Evolutionary conservation across 208 protist genomes (phyloP), one percentile per base, ranked within the genome.

Genomic region (Leishmania aethiopica): DNA sequence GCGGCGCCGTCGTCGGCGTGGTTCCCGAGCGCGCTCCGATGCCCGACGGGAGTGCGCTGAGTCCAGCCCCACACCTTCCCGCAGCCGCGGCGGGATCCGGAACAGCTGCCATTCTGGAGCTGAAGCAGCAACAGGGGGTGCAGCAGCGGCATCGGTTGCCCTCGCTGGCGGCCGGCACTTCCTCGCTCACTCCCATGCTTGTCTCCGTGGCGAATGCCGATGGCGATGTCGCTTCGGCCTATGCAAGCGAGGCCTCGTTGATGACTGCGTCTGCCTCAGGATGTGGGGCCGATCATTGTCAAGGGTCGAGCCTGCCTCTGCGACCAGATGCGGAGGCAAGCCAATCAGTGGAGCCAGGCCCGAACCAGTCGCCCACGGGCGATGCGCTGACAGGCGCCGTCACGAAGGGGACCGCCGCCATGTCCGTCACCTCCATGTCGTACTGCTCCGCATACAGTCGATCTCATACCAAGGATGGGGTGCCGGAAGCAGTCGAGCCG

Each of bases 51-150:
- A 10, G 19, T 32, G 55, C 11, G n/a, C 25, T 8, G 45, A 45
- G 32, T 55, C 45, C 28, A 49, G n/a, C 77, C 1, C 82, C 82
- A 45, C 86, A 81, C 55, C 81, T 64, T 17, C 81, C 86, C 6
- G 37, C 80, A 47, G 55, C 82, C 22, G 89, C 80, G 19, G 87
- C 87, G 1, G 85, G 89, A 7, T 89, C 89, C 17, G 87, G 82
- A 17, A 83, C 75, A 1, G 83, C 87, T 1, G 86, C 87, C 2
- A 87, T 88, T 37, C 55, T 81, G 17, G 89, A 82, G 51, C 62
- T 88, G 59, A 81, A 88, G 77, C 78, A 83, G 32, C 73, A 79
- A 25, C 80, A 80, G n/a, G 57, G 77, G 13, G 35, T 57, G 3
- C 57, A 59, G 40, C 55, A 53, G 35, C 37, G 45, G 32, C 45